Percentiles rank a stretch among this genome's conserved stretches.
Evolutionary conservation across 805 yeast species (phyloP).

Genomic region (Wickerhamiella azyma): DNA sequence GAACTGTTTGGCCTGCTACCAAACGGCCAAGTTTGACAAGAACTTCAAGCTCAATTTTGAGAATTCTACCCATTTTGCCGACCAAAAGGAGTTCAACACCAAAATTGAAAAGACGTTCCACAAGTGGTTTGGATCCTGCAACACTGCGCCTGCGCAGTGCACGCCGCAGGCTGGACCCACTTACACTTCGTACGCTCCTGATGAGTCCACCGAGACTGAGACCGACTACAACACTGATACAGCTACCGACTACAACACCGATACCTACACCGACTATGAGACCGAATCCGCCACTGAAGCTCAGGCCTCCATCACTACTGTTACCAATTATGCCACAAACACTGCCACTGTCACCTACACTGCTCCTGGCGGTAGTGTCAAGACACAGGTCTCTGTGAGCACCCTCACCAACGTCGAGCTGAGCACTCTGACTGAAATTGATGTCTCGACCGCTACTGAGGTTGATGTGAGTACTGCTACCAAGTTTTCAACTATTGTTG

Average conservation of each 20-base stretch:
- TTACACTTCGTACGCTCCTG: neutral
- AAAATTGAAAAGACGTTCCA: slow-evolving; percentile 4
- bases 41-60: slow-evolving; percentile 4
- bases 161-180: neutral
- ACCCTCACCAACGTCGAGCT: neutral
- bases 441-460: neutral
- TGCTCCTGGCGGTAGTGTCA: neutral
- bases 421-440: neutral
- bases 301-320: neutral
- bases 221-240: neutral
- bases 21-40: neutral
- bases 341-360: neutral
- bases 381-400: neutral
- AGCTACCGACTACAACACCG: neutral
- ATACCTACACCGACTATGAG: neutral
- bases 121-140: slow-evolving; percentile 4
- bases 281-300: neutral
- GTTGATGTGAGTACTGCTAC: neutral
- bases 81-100: slow-evolving; percentile 2
- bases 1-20: slow-evolving; percentile 8
- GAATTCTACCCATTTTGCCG: neutral
- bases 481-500: neutral
- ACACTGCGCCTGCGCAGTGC: slow-evolving; percentile 3
- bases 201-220: neutral
- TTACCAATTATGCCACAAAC: neutral